Evolutionary conservation across 1,284 basidiomycete genomes (phyloP), one percentile per base, ranked within the genome.

Genomic region (Thelephora terrestris): DNA sequence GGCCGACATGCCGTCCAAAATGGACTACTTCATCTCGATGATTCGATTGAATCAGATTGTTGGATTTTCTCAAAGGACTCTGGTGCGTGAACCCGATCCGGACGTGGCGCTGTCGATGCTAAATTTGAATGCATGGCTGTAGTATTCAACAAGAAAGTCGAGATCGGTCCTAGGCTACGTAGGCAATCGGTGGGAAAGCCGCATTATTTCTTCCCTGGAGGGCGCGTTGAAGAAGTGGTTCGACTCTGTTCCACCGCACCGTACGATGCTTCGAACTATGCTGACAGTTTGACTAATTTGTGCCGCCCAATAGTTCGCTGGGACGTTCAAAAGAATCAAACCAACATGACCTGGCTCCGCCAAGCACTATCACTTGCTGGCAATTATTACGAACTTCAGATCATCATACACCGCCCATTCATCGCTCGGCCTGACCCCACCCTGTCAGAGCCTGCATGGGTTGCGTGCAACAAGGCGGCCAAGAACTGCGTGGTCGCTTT

Each of bases 321-420:
- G 87, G 72, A 76, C 4, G 67, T 76, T n/a, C 67, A 75, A 38
- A 73, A 75, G 36, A 69, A 78, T 10, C 29, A 53, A 66, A 80
- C 53, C 29, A 32, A 32, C 12, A 60, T 63, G 0, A 55, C 69
- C 2, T 75, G 83, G 52, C 76, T 83, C 35, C 75, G 74, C 46
- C 86, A 88, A 63, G 80, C 85, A 2, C 76, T 83, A 2, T 71
- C 75, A 5, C 65, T 92, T 10, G 79, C 81, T 56, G 71, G 76
- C n/a, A 74, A 77, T 5, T 91, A 89, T 61, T 80, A 91, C 62
- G 66, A 83, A 45, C 66, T 75, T 14, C 75, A 76, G 55, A 87
- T 91, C 58, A 69, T 86, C 52, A 74, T 89, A 44, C 83, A 89
- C 60, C 76, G 86, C 9, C 81, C 84, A 1, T 90, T 90, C 63